phyloP scores from a whole-genome alignment of 306 rosid genomes.

The Cicer bijugum region DNA sequence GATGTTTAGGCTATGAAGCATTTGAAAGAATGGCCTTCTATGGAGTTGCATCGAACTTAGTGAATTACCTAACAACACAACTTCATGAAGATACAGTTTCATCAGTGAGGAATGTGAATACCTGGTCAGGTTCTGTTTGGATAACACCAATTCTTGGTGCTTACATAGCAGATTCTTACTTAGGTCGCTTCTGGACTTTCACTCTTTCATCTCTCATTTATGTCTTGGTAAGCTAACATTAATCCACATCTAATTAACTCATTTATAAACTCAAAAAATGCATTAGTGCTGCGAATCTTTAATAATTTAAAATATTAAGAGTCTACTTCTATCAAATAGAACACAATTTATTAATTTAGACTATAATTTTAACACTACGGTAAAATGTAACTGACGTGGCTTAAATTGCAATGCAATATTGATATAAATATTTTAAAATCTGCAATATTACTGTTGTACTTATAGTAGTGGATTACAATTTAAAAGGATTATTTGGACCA shows the following conservation, averaged over 20 bases:
- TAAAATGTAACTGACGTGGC: no score
- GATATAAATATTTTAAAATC: not conserved
- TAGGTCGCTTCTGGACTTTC: conserved; percentile 99
- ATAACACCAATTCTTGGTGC: conserved; percentile 95
- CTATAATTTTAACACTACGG: not conserved
- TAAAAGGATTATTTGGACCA: no score
- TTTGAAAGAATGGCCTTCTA: conserved; percentile 99
- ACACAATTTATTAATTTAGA: conserved; percentile 25
- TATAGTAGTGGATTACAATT: no score
- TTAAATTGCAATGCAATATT: no score
- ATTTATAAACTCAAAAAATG: not conserved
- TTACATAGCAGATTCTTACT: conserved; percentile 83
- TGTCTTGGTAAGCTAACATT: conserved; percentile 65
- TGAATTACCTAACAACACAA: conserved; percentile 80
- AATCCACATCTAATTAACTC: not conserved
- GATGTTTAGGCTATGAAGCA: conserved; percentile 64
- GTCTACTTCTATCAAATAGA: not conserved
- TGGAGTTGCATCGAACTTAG: conserved; percentile 90
- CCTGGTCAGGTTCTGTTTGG: conserved; percentile 98
- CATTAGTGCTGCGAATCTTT: no score
- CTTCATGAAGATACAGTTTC: conserved; percentile 92
- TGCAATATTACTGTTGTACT: no score
- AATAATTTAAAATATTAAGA: no score
- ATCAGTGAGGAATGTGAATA: conserved; percentile 93
- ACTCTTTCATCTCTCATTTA: conserved; percentile 82